These are phyloP conservation scores for Fusarium sublunatum DNA, from an alignment of 2,329 filamentous ascomycete genomes.

Conservation along the genomic window DNA sequence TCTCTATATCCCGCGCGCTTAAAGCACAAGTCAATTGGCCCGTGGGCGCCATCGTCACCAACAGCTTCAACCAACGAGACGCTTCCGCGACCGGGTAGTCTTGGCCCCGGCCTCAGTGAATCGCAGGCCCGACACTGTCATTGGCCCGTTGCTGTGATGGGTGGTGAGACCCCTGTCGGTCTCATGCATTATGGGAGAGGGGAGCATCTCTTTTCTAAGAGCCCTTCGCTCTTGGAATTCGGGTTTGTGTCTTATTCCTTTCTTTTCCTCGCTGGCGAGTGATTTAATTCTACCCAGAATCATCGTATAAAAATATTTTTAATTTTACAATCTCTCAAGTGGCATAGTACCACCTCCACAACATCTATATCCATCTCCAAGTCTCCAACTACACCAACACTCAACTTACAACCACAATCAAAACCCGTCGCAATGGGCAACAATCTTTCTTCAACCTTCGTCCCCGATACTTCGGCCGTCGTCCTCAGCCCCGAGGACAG, in stretches of 20 bases:
- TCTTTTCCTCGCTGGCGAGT: conserved; percentile 45
- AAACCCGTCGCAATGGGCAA: conserved; percentile 51
- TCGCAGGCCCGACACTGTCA: background rate
- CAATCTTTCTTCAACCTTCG: conserved; percentile 55
- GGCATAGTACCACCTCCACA: background rate
- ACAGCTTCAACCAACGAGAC: conserved; percentile 36
- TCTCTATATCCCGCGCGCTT: conserved; percentile 28
- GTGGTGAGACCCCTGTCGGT: conserved; percentile 29
- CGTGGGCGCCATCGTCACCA: background rate
- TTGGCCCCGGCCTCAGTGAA: conserved; percentile 25
- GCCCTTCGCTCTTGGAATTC: conserved; percentile 17
- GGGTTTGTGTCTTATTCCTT: conserved; percentile 7
- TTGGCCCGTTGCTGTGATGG: conserved; percentile 30
- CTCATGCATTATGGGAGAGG: conserved; percentile 6
- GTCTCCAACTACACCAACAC: no score
- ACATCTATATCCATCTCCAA: background rate
- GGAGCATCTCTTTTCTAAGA: conserved; percentile 28
- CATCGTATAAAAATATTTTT: background rate
- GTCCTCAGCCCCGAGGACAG: conserved; percentile 50
- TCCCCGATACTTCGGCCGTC: conserved; percentile 53
- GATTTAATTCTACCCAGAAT: conserved; percentile 18
- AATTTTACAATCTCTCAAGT: background rate
- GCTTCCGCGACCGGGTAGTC: conserved; percentile 38
- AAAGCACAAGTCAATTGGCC: conserved; percentile 27
- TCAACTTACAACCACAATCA: conserved; percentile 2